Percentiles rank a stretch among this genome's conserved stretches.
These are phyloP conservation scores for Penicillium glabrum DNA, from an alignment of 2,329 filamentous ascomycete genomes.

Conservation along the genomic window DNA sequence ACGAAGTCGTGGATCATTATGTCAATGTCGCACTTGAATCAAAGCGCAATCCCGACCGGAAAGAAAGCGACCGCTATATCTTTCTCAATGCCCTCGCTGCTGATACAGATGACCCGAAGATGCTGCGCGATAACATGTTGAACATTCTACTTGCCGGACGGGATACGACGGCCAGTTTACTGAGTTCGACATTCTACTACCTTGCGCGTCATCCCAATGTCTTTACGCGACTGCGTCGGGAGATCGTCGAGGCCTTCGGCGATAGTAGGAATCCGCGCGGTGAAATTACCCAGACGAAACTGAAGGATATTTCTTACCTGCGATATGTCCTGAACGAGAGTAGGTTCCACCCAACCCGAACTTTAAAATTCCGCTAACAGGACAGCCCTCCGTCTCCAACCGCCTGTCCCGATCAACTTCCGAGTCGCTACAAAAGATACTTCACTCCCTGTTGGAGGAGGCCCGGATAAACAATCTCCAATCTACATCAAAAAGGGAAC, in stretches of 20 bases:
- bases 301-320: constrained; percentile 43
- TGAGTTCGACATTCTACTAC: constrained; percentile 49
- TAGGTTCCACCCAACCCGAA: constrained; percentile 2
- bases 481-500: constrained; percentile 66
- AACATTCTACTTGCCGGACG: constrained; percentile 54
- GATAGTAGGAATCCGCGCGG: constrained; percentile 34
- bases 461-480: constrained; percentile 58
- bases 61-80: constrained; percentile 44
- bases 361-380: background rate
- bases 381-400: constrained; percentile 44
- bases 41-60: constrained; percentile 33
- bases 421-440: constrained; percentile 44
- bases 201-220: constrained; percentile 42
- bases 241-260: constrained; percentile 43
- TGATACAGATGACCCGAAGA: constrained; percentile 46
- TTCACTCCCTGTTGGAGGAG: constrained; percentile 55
- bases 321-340: constrained; percentile 42
- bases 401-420: constrained; percentile 48
- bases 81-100: constrained; percentile 51
- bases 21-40: constrained; percentile 45
- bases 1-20: constrained; percentile 52
- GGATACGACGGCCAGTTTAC: constrained; percentile 52
- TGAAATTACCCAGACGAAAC: constrained; percentile 44
- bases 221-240: constrained; percentile 37
- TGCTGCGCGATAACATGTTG: constrained; percentile 50